These are phyloP conservation scores for Tricholoma bakamatsutake DNA, from an alignment of 768 basidiomycete genomes.

Conservation along the genomic window DNA sequence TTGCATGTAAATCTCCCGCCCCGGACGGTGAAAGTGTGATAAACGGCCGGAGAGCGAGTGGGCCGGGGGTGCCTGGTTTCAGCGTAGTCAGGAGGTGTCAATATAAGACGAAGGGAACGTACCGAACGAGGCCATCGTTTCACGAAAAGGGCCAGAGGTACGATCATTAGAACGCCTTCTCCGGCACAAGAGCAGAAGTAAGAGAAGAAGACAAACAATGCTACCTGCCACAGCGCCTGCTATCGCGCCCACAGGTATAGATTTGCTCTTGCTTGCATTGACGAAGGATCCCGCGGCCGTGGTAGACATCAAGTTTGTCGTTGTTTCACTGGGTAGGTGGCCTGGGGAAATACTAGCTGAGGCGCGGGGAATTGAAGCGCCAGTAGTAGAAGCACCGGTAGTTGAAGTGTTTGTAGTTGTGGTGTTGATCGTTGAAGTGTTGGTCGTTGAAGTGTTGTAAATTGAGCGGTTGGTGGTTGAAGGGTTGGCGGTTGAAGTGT, in stretches of 20 bases:
- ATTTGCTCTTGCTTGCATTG: background rate
- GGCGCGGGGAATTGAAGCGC: no score
- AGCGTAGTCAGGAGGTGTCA: background rate
- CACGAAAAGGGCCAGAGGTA: background rate
- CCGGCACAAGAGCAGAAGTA: background rate
- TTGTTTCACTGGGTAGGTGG: background rate
- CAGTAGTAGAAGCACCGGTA: no score
- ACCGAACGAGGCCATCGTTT: background rate
- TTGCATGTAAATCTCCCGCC: background rate
- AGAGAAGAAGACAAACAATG: background rate
- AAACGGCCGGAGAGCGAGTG: background rate
- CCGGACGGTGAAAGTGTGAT: background rate
- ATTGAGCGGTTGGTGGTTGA: no score
- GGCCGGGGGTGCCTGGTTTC: background rate
- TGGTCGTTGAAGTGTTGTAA: no score
- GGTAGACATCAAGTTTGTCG: background rate
- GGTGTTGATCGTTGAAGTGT: no score
- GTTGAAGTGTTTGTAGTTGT: no score
- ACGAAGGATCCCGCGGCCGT: background rate
- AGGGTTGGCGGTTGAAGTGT: no score
- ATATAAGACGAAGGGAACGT: background rate
- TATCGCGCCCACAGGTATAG: conserved; percentile 6
- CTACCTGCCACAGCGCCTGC: conserved; percentile 8
- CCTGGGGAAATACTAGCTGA: no score
- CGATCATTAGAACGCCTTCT: background rate